Evolutionary conservation across 2,329 filamentous ascomycete species (phyloP), one percentile per base, ranked within the genome.

Genomic region (Microcyclospora tardicrescens): DNA sequence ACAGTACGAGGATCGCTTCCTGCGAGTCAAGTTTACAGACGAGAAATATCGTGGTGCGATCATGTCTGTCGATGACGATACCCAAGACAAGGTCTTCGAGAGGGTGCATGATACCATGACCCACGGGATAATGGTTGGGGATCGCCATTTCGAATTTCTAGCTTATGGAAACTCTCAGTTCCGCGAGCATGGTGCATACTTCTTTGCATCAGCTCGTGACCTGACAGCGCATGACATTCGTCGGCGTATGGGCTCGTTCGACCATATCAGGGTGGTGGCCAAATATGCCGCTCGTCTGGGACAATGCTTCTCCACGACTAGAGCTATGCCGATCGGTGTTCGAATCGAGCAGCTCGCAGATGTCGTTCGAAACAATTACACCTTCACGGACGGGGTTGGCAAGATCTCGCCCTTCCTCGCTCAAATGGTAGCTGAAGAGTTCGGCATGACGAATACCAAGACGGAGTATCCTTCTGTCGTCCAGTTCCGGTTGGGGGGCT

Each of bases 101-200:
- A 74, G 85, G 10, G 71, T 95, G 14, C 75, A 76, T 45, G 72
- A 80, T 35, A 73, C 80, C 0, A 65, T 96, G 53, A 69, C 64
- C 33, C 74, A 91, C 39, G 91, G 91, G 0, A 89, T 98, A 47
- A 68, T 68, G 1, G 78, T 98, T 36, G 91, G 84, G 4, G 82
- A 80, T 45, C 78, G 84, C 6, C 75, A 76, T 42, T 98, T 86
- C 58, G 74, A 89, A 49, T 96, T 96, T 47, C 73, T 98, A 16
- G 91, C 89, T 0, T 95, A 87, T 62, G 89, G 91, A 0, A 96
- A 91, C 58, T 95, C 91, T 0, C 91, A 98, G 52, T 83, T 98
- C 43, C 76, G 89, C 37, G 87, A 96, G 54, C 79, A 89, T 49
- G 83, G 87, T 0, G 87, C 84, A 0, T 96, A 91, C 55, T 95